Base-by-base conservation (phyloP, 2,329 filamentous ascomycete species). In the Fusarium sp. region DNA sequence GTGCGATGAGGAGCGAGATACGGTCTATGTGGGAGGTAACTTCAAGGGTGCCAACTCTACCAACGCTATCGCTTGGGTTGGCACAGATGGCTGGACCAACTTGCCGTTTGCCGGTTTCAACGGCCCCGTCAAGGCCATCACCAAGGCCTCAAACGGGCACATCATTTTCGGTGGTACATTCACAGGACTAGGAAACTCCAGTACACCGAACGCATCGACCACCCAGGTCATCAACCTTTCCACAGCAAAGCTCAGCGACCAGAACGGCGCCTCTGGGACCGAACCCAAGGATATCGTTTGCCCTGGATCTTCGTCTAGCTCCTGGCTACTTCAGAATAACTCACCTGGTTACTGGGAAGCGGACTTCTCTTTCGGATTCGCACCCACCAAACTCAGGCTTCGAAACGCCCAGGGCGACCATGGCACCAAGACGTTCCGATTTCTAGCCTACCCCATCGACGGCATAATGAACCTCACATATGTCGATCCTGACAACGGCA, bases 391-490 rank as follows among this genome's bases (percentile, higher is more conserved):
- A 81, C 83, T 99, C 69, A 91, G 94, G 62, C 85, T 99, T 27
- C 94, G 93, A 86, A 99, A 99, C 83, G 96, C 96, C 75, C 87
- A 91, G 61, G 91, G 96, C 77, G 94, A 93, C 60, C 92, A 95
- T 73, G 95, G 96, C 33, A 98, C 95, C 33, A 93, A 94, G 84
- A 93, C 92, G 0, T 99, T 94, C 85, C 91, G 95, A 66, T 97
- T 94, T 80, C 94, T 94, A 24, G 94, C 95, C 20, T 85, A 96
- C 67, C 95, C 96, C 6, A 90, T 96, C 78, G 92, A 93, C 71
- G 96, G 96, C 61, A 98, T 99, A 80, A 94, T 99, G 91, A 98
- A 98, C 83, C 88, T 99, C 79, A 97, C 95, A 40, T 98, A 96
- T 77, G 91, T 92, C 72, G 94, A 98, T 78, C 92, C 93, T 27